Conservation (phyloP, 75 land plant species). For the Chamaecyparis obtusa region DNA sequence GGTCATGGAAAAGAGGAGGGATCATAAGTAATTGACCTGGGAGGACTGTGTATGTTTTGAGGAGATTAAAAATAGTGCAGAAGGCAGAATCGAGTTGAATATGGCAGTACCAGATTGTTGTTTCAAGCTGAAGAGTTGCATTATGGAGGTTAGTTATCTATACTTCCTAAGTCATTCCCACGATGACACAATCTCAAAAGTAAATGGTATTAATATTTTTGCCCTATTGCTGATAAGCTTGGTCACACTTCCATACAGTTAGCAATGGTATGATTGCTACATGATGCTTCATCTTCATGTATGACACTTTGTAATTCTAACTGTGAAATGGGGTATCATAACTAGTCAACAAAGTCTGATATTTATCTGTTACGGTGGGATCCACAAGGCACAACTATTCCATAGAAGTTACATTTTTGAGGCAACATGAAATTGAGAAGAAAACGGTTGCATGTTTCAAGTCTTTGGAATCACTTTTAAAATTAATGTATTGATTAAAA, state of each 20-base stretch:
- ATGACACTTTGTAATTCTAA: neutral
- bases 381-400: neutral
- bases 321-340: neutral
- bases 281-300: neutral
- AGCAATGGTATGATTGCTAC: neutral
- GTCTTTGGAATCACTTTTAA: neutral
- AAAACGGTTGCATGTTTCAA: neutral
- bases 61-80: neutral
- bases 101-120: neutral
- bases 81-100: neutral
- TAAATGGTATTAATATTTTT: neutral
- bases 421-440: neutral
- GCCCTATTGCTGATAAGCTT: neutral
- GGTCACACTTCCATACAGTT: neutral
- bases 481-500: neutral
- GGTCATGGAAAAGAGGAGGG: neutral
- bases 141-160: neutral
- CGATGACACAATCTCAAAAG: neutral
- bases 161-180: neutral
- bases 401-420: neutral
- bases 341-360: neutral
- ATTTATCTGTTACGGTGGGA: neutral
- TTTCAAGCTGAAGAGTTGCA: neutral
- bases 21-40: neutral
- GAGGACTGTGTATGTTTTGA: neutral